Percentiles rank a stretch among this genome's conserved stretches.
Conservation (phyloP, 2,329 filamentous ascomycete species). For the Trichoderma atroviride region DNA sequence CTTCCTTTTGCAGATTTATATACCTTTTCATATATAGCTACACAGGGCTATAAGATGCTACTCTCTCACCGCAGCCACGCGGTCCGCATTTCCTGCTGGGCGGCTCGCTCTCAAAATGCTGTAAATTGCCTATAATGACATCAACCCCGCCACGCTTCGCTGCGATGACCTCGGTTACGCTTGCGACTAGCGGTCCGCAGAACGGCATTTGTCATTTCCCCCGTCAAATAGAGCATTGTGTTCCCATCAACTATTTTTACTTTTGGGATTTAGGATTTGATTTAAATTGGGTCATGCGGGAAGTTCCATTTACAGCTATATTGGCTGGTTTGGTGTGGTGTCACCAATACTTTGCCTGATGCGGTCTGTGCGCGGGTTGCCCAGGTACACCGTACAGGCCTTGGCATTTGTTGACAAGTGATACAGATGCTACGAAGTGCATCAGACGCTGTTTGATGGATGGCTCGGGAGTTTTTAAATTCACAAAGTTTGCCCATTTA, state of each 20-base stretch:
- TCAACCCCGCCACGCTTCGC: conserved; percentile 20
- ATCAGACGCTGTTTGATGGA: neutral
- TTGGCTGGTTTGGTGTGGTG: neutral
- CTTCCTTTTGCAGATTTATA: neutral
- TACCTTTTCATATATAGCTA: neutral
- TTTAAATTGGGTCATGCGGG: neutral
- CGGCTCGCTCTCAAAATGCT: neutral
- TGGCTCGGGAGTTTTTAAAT: neutral
- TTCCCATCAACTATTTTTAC: neutral
- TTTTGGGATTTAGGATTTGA: neutral
- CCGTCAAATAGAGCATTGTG: neutral
- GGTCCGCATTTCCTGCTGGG: neutral
- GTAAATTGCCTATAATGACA: conserved; percentile 14
- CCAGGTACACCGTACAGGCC: neutral
- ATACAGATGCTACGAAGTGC: neutral
- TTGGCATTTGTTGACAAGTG: neutral
- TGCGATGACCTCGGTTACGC: conserved; percentile 14
- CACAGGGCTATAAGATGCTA: neutral
- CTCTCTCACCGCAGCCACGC: neutral
- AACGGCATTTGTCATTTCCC: conserved; percentile 13
- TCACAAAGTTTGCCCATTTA: neutral
- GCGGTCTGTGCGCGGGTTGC: neutral
- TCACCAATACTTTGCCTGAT: neutral
- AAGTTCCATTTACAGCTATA: neutral
- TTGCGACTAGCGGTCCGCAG: neutral